Percentiles rank a stretch among this genome's conserved stretches.
phyloP scores from a whole-genome alignment of 1,139 yeast species.

The Blastobotrys petasosporus region DNA sequence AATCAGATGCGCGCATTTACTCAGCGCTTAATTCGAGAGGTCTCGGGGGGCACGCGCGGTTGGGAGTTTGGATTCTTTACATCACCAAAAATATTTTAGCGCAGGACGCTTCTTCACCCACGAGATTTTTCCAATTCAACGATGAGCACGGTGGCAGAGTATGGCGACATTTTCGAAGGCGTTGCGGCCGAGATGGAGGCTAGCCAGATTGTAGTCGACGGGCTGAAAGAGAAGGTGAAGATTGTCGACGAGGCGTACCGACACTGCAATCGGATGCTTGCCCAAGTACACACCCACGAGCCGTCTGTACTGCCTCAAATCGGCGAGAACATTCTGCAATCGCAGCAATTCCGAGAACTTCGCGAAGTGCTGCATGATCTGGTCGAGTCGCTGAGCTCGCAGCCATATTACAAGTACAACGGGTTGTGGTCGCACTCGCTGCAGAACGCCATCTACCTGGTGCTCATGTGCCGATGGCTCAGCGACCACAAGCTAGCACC shows the following conservation, averaged over 20 bases:
- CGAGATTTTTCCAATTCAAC: no score
- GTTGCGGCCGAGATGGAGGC: conserved; percentile 12
- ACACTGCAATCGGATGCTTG: conserved; percentile 13
- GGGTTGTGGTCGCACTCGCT: conserved; percentile 23
- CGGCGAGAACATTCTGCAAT: conserved; percentile 7
- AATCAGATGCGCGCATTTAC: no score
- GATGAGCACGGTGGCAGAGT: conserved; percentile 1
- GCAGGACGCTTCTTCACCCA: background rate
- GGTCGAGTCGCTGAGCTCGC: conserved; percentile 7
- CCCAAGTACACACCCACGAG: conserved; percentile 16
- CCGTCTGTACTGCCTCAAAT: conserved; percentile 7
- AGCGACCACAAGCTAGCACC: conserved; percentile 14
- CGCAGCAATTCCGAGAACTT: conserved; percentile 8
- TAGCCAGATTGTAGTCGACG: conserved; percentile 8
- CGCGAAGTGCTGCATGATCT: conserved; percentile 10
- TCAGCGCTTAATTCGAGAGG: no score
- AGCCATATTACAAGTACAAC: conserved; percentile 27
- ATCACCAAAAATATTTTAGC: conserved; percentile 1
- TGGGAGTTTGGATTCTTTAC: background rate
- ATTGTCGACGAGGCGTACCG: conserved; percentile 16
- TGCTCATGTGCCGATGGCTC: conserved; percentile 21
- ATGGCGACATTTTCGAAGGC: conserved; percentile 9
- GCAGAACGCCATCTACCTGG: conserved; percentile 22
- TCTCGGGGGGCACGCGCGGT: no score
- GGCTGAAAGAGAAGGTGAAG: conserved; percentile 14